These are phyloP conservation scores for Coemansia sp. DNA, from an alignment of 192 early-diverging fungal genomes.

Conservation along the genomic window DNA sequence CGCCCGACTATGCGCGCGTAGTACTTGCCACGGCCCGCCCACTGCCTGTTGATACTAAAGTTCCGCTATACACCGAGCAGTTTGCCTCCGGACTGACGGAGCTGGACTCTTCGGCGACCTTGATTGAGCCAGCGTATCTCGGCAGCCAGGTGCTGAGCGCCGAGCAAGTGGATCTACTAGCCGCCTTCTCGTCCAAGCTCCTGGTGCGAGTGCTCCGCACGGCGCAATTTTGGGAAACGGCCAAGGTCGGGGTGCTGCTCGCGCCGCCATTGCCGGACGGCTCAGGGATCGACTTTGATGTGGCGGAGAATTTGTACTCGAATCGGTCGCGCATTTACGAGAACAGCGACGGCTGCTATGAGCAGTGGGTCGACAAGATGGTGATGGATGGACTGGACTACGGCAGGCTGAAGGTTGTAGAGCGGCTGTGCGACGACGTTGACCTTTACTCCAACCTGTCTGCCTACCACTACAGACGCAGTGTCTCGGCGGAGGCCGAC, in stretches of 20 bases:
- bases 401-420: constrained; percentile 36
- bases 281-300: constrained; percentile 26
- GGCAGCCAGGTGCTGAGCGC: constrained; percentile 27
- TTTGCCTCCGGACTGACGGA: constrained; percentile 7
- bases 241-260: constrained; percentile 57
- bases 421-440: constrained; percentile 18
- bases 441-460: constrained; percentile 38
- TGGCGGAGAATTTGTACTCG: constrained; percentile 21
- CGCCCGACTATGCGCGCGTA: constrained; percentile 5
- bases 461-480: constrained; percentile 15
- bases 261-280: constrained; percentile 49
- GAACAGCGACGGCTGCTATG: neutral
- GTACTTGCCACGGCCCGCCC: constrained; percentile 16
- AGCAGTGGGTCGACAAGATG: constrained; percentile 5
- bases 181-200: constrained; percentile 57
- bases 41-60: constrained; percentile 20
- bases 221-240: constrained; percentile 53
- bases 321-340: constrained; percentile 13
- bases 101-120: constrained; percentile 7
- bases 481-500: neutral
- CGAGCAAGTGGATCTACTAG: constrained; percentile 47
- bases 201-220: constrained; percentile 52
- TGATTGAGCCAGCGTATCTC: constrained; percentile 12
- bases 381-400: constrained; percentile 45
- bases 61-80: constrained; percentile 39